Base-by-base conservation (phyloP, 2,329 filamentous ascomycete genomes). In the Nothomitra cinnamomea region DNA sequence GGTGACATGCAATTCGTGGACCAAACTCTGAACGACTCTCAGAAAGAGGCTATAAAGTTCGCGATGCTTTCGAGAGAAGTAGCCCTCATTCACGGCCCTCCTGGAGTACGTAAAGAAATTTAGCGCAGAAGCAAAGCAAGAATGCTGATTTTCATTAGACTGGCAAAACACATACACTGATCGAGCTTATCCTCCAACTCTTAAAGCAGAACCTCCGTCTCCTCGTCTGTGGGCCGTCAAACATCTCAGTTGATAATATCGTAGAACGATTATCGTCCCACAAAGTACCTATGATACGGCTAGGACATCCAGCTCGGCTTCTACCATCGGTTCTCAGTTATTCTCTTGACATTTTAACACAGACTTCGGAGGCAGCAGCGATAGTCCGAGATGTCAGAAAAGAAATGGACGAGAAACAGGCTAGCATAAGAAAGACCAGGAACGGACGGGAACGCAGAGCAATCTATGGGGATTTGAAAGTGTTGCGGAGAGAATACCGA, bases 241-340 rank as follows among this genome's bases (percentile, higher is more conserved):
- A 98, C 65, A 89, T 98, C 60, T 92, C 87, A 0, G 92, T 98
- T 1, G 92, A 98, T 74, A 98, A 98, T 63, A 94, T 98, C 55
- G 89, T 95, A 7, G 92, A 98, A 68, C 81, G 92, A 6, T 76
- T 96, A 1, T 80, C 88, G 1, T 80, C 85, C 0, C 85, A 89
- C 66, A 88, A 87, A 62, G 75, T 95, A 1, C 83, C 87, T 0
- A 87, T 96, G 61, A 77, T 96, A 36, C 83, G 92, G 1, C 78
- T 98, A 0, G 92, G 92, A 1, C 92, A 98, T 66, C 92, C 92
- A 0, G 92, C 92, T 1, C 82, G 92, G 19, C 75, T 98, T 24
- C 74, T 98, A 0, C 89, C 89, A 0, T 87, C 86, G 0, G 88
- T 98, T 0, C 67, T 96, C 35, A 83, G 82, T 58, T 89, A 95